Evolutionary conservation across 768 basidiomycete genomes (phyloP).

Genomic region (Leccinum variicolor): DNA sequence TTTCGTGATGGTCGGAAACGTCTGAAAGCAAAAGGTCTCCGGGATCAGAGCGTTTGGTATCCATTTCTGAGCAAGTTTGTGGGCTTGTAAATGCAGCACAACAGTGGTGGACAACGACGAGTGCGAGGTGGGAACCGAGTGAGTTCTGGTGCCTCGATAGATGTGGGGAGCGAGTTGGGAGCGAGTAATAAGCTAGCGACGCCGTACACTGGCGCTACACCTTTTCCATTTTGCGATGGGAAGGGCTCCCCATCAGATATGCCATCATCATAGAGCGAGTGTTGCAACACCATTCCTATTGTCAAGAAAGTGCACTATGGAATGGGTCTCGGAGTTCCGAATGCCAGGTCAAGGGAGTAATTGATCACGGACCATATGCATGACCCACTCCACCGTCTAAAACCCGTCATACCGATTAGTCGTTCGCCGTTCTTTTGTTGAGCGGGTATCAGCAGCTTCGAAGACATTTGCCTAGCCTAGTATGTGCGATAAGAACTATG

Average conservation of each 20-base stretch:
- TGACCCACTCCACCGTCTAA: too few relatives aligned
- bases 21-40: constrained; percentile 3
- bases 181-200: background rate
- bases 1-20: background rate
- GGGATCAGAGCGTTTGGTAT: constrained; percentile 12
- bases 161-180: background rate
- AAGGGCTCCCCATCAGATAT: too few relatives aligned
- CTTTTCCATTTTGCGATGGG: background rate
- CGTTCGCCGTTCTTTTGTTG: too few relatives aligned
- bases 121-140: background rate
- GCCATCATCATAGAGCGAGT: background rate
- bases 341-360: too few relatives aligned
- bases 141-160: background rate
- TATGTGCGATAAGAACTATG: too few relatives aligned
- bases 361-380: too few relatives aligned
- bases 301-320: too few relatives aligned
- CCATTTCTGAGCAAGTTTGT: constrained; percentile 9
- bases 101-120: constrained; percentile 17
- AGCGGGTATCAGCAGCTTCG: too few relatives aligned
- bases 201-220: background rate
- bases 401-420: too few relatives aligned
- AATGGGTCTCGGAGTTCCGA: too few relatives aligned
- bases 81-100: background rate
- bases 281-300: background rate
- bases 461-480: too few relatives aligned